These are phyloP conservation scores for Fusarium camptoceras DNA, from an alignment of 2,329 filamentous ascomycete genomes.

Conservation along the genomic window DNA sequence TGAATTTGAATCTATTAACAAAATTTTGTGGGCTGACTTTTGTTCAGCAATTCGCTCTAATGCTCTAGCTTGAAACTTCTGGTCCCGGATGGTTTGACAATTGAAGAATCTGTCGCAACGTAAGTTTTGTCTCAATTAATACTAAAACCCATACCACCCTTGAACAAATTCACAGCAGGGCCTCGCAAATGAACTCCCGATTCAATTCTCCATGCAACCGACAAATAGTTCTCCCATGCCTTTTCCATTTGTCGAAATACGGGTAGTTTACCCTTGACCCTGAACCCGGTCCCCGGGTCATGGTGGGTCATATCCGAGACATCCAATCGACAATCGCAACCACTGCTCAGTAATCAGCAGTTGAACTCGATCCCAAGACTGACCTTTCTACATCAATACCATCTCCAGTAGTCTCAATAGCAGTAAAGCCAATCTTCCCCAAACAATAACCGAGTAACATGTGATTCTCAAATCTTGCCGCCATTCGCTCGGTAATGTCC, in stretches of 20 bases:
- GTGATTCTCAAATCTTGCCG: background rate
- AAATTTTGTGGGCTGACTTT: too few species aligned
- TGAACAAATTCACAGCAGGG: rapidly evolving
- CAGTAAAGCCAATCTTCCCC: rapidly evolving
- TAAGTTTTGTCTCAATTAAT: rapidly evolving
- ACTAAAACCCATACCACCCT: too few species aligned
- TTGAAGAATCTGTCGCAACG: too few species aligned
- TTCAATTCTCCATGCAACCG: rapidly evolving
- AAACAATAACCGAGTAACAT: background rate
- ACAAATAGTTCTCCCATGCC: rapidly evolving
- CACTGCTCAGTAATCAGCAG: background rate
- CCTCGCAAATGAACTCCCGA: rapidly evolving
- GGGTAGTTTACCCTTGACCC: background rate
- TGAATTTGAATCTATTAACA: too few species aligned
- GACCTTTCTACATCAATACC: background rate
- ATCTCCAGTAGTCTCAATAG: background rate
- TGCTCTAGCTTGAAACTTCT: too few species aligned
- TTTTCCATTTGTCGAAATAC: background rate
- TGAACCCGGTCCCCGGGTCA: background rate
- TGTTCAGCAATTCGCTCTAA: too few species aligned
- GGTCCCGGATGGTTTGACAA: too few species aligned
- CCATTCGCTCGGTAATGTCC: background rate
- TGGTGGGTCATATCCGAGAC: background rate
- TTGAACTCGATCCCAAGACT: background rate
- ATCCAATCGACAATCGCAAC: background rate